Conservation (phyloP, 768 basidiomycete species). For the Lactarius sanguifluus region DNA sequence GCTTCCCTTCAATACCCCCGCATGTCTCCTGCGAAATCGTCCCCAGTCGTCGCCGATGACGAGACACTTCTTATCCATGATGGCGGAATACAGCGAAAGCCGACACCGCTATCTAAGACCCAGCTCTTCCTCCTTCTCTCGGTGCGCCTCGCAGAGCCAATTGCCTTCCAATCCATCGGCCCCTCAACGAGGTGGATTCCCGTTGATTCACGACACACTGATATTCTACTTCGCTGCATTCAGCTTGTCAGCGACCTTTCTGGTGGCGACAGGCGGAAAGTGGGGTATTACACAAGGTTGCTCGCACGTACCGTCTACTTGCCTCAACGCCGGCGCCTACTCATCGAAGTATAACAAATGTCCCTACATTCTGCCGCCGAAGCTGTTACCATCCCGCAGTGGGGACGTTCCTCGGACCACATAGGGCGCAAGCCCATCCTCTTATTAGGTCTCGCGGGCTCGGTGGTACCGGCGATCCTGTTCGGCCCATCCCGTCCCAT, state of each 20-base stretch:
- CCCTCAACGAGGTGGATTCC: conserved; percentile 47
- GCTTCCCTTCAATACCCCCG: not conserved
- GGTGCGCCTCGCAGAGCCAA: conserved; percentile 16
- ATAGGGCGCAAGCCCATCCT: conserved; percentile 50
- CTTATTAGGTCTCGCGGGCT: conserved; percentile 40
- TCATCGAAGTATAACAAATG: conserved; percentile 36
- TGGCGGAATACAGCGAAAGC: not conserved
- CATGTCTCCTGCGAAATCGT: conserved; percentile 9
- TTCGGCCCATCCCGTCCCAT: conserved; percentile 42
- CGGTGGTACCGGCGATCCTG: conserved; percentile 36
- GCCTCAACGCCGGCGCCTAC: not conserved
- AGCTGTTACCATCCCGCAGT: conserved; percentile 46
- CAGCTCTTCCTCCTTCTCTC: conserved; percentile 15
- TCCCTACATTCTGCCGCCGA: conserved; percentile 50
- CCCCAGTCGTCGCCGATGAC: conserved; percentile 1
- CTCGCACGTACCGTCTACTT: conserved; percentile 39
- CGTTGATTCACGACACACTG: no score
- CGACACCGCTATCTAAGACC: conserved; percentile 10
- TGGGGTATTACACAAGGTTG: conserved; percentile 52
- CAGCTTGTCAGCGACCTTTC: conserved; percentile 47
- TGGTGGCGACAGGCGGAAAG: conserved; percentile 45
- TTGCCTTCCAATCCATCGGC: conserved; percentile 37
- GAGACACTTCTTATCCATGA: conserved; percentile 15
- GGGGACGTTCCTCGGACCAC: conserved; percentile 47
- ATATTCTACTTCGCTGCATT: not conserved